Evolutionary conservation across 768 basidiomycete genomes (phyloP), one percentile per base, ranked within the genome.

Genomic region (Pilatotrama ljubarskyi): DNA sequence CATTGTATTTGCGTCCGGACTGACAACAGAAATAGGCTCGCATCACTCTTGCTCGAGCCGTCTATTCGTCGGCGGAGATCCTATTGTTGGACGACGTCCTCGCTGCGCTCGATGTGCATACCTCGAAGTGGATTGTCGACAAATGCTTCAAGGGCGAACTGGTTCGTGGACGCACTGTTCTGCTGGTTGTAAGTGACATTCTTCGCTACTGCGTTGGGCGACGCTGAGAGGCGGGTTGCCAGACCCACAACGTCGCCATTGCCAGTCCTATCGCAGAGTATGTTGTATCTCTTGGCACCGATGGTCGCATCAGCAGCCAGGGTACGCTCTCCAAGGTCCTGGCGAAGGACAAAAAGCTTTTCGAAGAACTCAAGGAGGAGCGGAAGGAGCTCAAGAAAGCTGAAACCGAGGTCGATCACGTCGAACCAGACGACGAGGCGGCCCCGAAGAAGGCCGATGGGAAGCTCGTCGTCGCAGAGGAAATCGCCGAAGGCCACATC

Each of bases 81-180:
- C 67, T 93, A 13, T 71, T 93, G 11, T 73, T 92, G 41, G 91
- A 93, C 65, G 90, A 92, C 66, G 82, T 90, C 26, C 73, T 82
- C 26, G 79, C 78, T 13, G 80, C 80, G 1, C 72, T 83, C 5
- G 82, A 83, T 38, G 79, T 80, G 13, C 77, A 82, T 55, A 84
- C 82, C 4, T 73, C 80, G n/a, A 71, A 75, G 47, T 80, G 73
- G 72, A 80, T 84, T 55, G 78, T 82, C 37, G 74, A 81, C 42
- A 74, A 80, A 51, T 76, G 80, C 46, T 75, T 83, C 66, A 65
- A 68, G 41, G 80, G 81, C 2, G 78, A 79, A 53, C 66, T 84
- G 4, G 67, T 83, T 22, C 68, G 69, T 22, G 78, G 73, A 17
- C 74, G 83, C n/a, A 83, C 83, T 1, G 70, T 83, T 14, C 68